These are phyloP conservation scores for Yarrowia deformans DNA, from an alignment of 805 yeast species.

Conservation along the genomic window DNA sequence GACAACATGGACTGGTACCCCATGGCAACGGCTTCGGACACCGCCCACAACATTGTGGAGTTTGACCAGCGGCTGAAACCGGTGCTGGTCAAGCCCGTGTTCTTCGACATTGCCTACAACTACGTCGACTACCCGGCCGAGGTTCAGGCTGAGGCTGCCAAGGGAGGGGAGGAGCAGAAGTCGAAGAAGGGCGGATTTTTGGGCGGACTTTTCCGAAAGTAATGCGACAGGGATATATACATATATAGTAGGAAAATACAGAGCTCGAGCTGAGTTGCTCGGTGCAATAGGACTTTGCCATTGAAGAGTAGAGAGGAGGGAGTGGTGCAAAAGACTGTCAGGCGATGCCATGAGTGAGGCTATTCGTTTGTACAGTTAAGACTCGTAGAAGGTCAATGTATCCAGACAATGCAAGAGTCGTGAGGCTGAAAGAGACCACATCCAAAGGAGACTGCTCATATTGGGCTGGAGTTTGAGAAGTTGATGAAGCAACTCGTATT, in stretches of 20 bases:
- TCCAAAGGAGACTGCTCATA: too few relatives aligned
- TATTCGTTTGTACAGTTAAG: too few relatives aligned
- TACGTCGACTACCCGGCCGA: conserved; percentile 61
- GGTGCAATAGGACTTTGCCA: not conserved
- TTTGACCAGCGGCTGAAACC: conserved; percentile 58
- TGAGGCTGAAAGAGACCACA: too few relatives aligned
- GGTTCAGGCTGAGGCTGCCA: conserved; percentile 24
- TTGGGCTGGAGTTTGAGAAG: too few relatives aligned
- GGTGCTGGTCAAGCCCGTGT: conserved; percentile 82
- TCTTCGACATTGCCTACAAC: conserved; percentile 89
- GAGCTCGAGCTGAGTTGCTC: not conserved
- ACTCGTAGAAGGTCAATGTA: too few relatives aligned
- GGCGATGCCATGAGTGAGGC: too few relatives aligned
- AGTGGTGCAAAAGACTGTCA: too few relatives aligned
- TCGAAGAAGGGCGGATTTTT: conserved; percentile 11
- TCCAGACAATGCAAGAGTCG: too few relatives aligned
- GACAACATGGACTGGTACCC: conserved; percentile 58
- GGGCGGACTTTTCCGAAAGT: conserved; percentile 14
- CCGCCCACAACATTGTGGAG: conserved; percentile 48
- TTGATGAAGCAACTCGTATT: too few relatives aligned
- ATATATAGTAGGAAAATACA: not conserved
- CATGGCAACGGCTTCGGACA: conserved; percentile 45
- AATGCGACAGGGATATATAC: not conserved
- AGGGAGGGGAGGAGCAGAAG: conserved; percentile 12
- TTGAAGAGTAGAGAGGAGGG: not conserved